Conservation (phyloP, 176 grass and related monocot species). For the Aegilops tauschii region DNA sequence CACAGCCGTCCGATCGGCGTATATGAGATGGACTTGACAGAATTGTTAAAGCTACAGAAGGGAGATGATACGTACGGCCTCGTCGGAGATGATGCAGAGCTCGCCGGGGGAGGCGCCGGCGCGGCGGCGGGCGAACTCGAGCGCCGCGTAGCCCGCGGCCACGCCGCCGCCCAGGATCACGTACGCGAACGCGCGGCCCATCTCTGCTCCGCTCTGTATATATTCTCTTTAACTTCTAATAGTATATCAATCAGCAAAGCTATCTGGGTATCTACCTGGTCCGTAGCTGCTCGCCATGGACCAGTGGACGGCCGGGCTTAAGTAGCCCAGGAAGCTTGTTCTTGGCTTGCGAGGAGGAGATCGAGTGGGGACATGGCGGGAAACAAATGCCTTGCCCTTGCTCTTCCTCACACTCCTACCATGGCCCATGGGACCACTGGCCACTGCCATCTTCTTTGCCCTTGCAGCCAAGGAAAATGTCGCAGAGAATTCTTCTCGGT, state of each 20-base stretch:
- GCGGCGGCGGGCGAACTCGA: constrained; percentile 66
- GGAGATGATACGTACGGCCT: constrained; percentile 27
- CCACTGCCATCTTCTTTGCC: constrained; percentile 28
- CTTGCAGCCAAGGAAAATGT: constrained; percentile 8
- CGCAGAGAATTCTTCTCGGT: not conserved
- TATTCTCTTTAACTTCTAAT: not conserved
- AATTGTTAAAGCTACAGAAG: not conserved
- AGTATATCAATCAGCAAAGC: too few species aligned
- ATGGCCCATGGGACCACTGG: constrained; percentile 16
- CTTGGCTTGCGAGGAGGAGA: constrained; percentile 40
- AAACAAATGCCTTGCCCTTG: constrained; percentile 21
- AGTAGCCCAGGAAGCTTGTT: constrained; percentile 28
- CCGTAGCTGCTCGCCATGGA: not conserved
- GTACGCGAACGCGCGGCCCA: constrained; percentile 74
- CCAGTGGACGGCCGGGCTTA: not conserved
- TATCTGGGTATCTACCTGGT: too few species aligned
- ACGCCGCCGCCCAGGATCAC: constrained; percentile 95
- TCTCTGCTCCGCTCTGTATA: constrained; percentile 20
- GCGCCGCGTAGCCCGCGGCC: constrained; percentile 80
- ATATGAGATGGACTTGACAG: not conserved
- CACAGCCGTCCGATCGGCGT: not conserved
- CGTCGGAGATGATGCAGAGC: constrained; percentile 95
- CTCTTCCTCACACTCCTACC: not conserved
- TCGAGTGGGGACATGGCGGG: not conserved
- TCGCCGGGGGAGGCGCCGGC: constrained; percentile 43